Base-by-base conservation (phyloP, 1,284 basidiomycete species). In the Blastosporella zonata region DNA sequence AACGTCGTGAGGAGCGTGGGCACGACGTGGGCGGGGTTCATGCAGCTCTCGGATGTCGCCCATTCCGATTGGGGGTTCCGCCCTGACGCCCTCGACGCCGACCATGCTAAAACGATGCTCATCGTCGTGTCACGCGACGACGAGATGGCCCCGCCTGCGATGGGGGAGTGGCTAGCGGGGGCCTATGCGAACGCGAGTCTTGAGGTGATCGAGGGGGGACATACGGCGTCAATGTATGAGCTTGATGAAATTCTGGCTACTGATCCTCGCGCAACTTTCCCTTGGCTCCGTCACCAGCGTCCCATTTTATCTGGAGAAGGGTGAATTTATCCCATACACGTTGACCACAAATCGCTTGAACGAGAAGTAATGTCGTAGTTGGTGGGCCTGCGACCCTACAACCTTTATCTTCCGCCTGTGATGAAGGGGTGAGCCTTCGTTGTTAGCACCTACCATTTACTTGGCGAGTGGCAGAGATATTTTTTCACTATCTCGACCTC, bases 21-120 rank as follows among this genome's bases (percentile, higher is more conserved):
- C 23, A 67, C 59, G 31, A 68, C 73, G 40, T 81, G 78, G 78
- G 69, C 69, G 38, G 81, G 80, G 2, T 77, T 78, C 54, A 59
- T 73, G 54, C 71, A 73, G 35, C 54, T 69, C 38, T 45, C 70
- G 10, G 57, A 65, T 25, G 64, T 78, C 35, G 58, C 75, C 37
- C 74, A 80, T 43, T 71, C 72, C 27, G 77, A 76, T 54, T 82
- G 80, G 81, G 77, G 72, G 0, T 77, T 77, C 51, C 58, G 56
- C 21, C 75, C 77, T 5, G 63, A 65, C 23, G 52, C 55, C 3
- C 52, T 77, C 25, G 55, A 59, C 3, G 57, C 77, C 33, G 73
- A 79, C 51, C 72, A 71, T 36, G 63, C 59, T 39, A 18, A 62
- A 23, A 69, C 69, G 1, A 67, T 79, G 17, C 57, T 79, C 27